Percentiles rank a stretch among this genome's conserved stretches.
phyloP scores from a whole-genome alignment of 306 rosid species.

The Prunus armeniaca region DNA sequence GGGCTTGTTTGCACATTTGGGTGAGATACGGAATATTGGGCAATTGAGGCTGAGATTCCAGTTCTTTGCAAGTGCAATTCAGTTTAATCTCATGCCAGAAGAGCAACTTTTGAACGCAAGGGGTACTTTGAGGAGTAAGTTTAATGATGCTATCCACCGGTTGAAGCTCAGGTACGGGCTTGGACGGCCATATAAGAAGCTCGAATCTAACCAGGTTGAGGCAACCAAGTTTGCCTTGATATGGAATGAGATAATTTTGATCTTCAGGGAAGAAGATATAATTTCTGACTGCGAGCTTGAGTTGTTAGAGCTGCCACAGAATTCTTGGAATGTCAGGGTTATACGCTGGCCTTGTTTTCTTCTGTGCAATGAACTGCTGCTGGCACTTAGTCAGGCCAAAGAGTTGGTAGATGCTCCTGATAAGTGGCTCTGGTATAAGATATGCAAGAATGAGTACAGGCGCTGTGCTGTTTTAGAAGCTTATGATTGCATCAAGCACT shows the following conservation, averaged over 20 bases:
- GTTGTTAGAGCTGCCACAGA: conserved; percentile 80
- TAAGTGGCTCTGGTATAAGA: conserved; percentile 73
- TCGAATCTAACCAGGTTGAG: conserved; percentile 83
- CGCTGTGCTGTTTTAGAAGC: conserved; percentile 91
- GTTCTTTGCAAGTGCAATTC: conserved; percentile 93
- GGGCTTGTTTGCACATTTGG: conserved; percentile 87
- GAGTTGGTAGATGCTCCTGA: conserved; percentile 78
- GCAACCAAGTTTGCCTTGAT: conserved; percentile 89
- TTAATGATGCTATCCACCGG: conserved; percentile 84
- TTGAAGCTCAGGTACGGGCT: conserved; percentile 93
- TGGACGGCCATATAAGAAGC: conserved; percentile 86
- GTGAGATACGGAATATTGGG: conserved; percentile 87
- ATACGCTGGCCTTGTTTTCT: conserved; percentile 97
- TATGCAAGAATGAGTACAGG: conserved; percentile 87
- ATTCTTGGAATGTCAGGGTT: conserved; percentile 89
- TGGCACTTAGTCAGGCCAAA: conserved; percentile 94
- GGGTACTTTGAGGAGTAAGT: conserved; percentile 71
- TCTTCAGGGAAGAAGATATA: conserved; percentile 95
- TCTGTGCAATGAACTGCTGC: conserved; percentile 88
- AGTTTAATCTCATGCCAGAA: conserved; percentile 96
- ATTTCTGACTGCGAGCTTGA: conserved; percentile 84
- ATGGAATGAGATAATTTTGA: conserved; percentile 89
- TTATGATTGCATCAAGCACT: conserved; percentile 69
- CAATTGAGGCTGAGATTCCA: conserved; percentile 92
- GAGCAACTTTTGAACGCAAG: conserved; percentile 81